A percentile compares a stretch with the other conserved stretches of the same genome.
These are phyloP conservation scores for Cenchrus americanus DNA, from an alignment of 176 grass and related monocot genomes.

Conservation along the genomic window DNA sequence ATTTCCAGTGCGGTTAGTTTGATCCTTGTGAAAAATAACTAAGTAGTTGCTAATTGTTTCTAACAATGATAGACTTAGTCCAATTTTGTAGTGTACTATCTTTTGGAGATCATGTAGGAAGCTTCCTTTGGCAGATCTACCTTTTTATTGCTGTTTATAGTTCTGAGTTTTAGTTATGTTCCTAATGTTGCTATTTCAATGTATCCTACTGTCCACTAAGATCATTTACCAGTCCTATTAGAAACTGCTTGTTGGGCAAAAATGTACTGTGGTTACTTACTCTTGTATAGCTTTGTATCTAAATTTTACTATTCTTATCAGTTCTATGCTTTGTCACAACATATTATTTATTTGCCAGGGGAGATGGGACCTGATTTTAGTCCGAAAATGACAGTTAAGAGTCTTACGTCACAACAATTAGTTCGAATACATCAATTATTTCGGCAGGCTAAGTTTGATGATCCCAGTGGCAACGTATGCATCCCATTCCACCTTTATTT, in stretches of 20 bases:
- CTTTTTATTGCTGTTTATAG: constrained; percentile 23
- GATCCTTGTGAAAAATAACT: background rate
- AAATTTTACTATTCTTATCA: constrained; percentile 23
- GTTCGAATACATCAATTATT: constrained; percentile 96
- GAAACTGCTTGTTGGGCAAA: constrained; percentile 15
- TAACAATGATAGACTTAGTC: constrained; percentile 6
- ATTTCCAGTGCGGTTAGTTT: constrained; percentile 16
- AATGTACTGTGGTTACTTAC: constrained; percentile 17
- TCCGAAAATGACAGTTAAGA: constrained; percentile 78
- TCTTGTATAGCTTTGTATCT: constrained; percentile 5
- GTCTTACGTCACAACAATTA: constrained; percentile 77
- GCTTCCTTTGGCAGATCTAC: background rate
- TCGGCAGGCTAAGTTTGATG: constrained; percentile 97
- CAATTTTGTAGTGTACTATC: constrained; percentile 28
- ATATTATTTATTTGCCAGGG: constrained; percentile 51
- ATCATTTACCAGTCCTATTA: constrained; percentile 19
- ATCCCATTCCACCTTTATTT: constrained; percentile 39
- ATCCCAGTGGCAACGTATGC: constrained; percentile 90
- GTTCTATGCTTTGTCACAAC: constrained; percentile 24
- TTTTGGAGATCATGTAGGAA: constrained; percentile 21
- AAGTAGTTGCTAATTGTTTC: background rate
- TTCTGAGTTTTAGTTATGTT: constrained; percentile 29
- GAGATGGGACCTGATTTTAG: constrained; percentile 96
- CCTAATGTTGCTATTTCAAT: constrained; percentile 7
- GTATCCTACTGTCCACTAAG: constrained; percentile 20